Evolutionary conservation across 768 basidiomycete genomes (phyloP), one percentile per base, ranked within the genome.

Genomic region (Lyophyllum decastes): DNA sequence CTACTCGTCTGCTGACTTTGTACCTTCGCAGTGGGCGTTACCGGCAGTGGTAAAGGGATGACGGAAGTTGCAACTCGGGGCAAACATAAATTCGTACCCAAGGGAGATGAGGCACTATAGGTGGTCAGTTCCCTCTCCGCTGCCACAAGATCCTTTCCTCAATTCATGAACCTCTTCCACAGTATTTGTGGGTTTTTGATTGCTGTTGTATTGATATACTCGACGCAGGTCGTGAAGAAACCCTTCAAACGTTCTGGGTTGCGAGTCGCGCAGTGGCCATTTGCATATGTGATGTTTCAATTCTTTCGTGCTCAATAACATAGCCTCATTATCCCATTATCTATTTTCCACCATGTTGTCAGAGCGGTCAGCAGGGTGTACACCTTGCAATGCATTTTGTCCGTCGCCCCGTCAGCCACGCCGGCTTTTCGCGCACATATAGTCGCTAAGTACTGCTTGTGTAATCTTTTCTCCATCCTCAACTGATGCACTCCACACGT

Each of bases 41-140:
- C 92, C 21, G 90, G 91, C 34, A 92, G 89, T 65, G 93, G 93
- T 9, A 90, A 90, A 72, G 92, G 91, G 21, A 92, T 94, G 90
- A 94, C 91, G 44, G 87, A 87, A 67, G 82, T 85, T 4, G 81
- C 78, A n/a, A 68, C 78, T 27, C 79, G 82, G 62, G 80, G 76
- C 61, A 94, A 93, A 67, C 91, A 93, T 72, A 92, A 92, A 68
- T 94, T 93, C 68, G 73, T 76, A 49, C 61, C 72, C 0, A 66
- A 59, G 33, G 84, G 84, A 7, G 87, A 85, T 10, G 72, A 79
- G 22, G 73, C 68, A 61, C 70, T 51, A 65, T 56, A 55, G 49
- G 51, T 38, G 57, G 61, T 55, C 35, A 49, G 57, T 49, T 26
- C 17, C n/a, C 33, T 22, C 54, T 5, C 34, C 44, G 27, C 53